Evolutionary conservation across 805 yeast genomes (phyloP).

Genomic region (Candida gorgasii): DNA sequence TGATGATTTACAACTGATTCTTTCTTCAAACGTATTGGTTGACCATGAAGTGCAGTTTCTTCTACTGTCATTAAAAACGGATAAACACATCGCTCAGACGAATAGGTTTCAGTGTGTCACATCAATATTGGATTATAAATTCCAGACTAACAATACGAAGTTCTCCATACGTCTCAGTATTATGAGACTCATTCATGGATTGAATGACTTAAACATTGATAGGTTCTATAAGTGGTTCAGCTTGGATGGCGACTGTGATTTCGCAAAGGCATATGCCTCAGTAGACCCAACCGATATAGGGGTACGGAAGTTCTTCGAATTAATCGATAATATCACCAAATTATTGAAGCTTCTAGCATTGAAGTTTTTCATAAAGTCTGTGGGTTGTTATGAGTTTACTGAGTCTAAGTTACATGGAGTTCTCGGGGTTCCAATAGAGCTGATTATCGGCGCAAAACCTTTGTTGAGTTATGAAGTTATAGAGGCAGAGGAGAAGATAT

Average conservation of each 20-base stretch:
- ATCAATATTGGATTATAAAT: neutral
- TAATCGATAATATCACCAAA: slow-evolving; percentile 7
- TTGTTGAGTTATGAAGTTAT: slow-evolving; percentile 6
- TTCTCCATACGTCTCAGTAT: too few species aligned
- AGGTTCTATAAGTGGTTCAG: neutral
- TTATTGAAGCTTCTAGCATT: slow-evolving; percentile 11
- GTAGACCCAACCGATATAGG: slow-evolving; percentile 6
- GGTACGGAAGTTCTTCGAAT: slow-evolving; percentile 5
- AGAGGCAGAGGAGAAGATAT: neutral
- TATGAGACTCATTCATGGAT: slow-evolving; percentile 3
- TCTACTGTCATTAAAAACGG: neutral
- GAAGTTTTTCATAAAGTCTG: slow-evolving; percentile 10
- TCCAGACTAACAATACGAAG: too few species aligned
- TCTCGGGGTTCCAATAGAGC: neutral
- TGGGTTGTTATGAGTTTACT: slow-evolving; percentile 6
- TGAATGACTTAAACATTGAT: neutral
- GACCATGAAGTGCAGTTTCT: neutral
- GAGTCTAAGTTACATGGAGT: neutral
- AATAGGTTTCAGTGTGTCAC: neutral
- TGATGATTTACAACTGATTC: slow-evolving; percentile 18
- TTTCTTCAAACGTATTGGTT: slow-evolving; percentile 5
- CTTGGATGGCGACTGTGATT: slow-evolving; percentile 3
- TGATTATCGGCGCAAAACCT: neutral
- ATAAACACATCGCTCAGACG: neutral
- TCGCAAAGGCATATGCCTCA: neutral